Percentiles rank a stretch among this genome's conserved stretches.
Conservation (phyloP, 2,329 filamentous ascomycete species). For the Aspergillus eucalypticola region DNA sequence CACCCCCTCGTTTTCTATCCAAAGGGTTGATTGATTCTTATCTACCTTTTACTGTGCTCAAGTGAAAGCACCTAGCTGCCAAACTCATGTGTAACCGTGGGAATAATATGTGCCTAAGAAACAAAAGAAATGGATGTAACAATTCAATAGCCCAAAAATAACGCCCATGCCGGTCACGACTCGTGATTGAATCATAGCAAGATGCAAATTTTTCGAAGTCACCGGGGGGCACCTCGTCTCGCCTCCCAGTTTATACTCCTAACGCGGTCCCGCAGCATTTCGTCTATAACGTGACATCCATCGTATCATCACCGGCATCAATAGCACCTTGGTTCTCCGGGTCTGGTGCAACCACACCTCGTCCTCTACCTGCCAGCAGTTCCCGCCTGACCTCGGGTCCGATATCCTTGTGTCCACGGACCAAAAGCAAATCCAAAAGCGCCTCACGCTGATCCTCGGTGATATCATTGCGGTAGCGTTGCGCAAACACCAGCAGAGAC, state of each 20-base stretch:
- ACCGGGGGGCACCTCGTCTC: neutral
- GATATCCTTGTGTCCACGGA: slow-evolving; percentile 82
- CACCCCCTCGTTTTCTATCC: neutral
- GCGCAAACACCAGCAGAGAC: slow-evolving; percentile 85
- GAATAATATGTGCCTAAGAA: slow-evolving; percentile 7
- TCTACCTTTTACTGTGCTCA: neutral
- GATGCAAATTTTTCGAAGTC: neutral
- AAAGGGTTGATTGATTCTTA: neutral
- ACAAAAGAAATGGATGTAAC: neutral
- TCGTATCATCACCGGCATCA: slow-evolving; percentile 83
- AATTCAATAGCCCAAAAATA: slow-evolving; percentile 5
- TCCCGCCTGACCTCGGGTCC: slow-evolving; percentile 89
- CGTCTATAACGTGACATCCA: slow-evolving; percentile 64
- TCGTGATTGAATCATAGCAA: slow-evolving; percentile 10
- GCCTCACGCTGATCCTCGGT: slow-evolving; percentile 94
- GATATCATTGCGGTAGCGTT: slow-evolving; percentile 93
- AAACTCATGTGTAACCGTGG: neutral
- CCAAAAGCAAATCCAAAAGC: slow-evolving; percentile 79
- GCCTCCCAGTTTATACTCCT: neutral
- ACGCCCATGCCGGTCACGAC: slow-evolving; percentile 12
- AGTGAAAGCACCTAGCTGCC: neutral
- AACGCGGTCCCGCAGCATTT: neutral
- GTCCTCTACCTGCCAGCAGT: slow-evolving; percentile 79
- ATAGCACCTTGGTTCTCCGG: slow-evolving; percentile 57
- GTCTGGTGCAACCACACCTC: slow-evolving; percentile 64